Base-by-base conservation (phyloP, 352 stramenopile genomes). In the Phytophthora megakarya region DNA sequence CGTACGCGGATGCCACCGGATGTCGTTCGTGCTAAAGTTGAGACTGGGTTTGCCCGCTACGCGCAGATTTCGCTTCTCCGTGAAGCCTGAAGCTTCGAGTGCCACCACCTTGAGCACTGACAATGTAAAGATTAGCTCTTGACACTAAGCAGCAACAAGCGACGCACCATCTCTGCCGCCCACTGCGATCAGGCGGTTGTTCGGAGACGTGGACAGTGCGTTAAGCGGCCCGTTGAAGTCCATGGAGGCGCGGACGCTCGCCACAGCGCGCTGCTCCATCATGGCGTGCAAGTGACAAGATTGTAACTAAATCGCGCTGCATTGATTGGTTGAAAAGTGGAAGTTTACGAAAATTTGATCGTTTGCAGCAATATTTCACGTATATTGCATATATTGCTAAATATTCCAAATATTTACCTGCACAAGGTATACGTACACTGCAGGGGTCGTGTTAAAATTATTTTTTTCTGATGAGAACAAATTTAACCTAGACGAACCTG, bases 1-100 rank as follows among this genome's bases (percentile, higher is more conserved):
- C 79, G 49, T 82, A 95, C 86, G 84, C 38, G 86, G 88, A 61
- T 96, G 84, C 88, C 88, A 96, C 6, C 88, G 88, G 39, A 96
- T 95, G 58, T 96, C 88, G 52, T 95, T 96, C 16, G 88, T 95
- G 54, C 83, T 96, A 28, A 96, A 94, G 61, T 91, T 96, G 44
- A 95, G 75, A 28, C 83, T 92, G 12, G 86, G 80, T 47, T 94
- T 96, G 44, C 84, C 83, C 10, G 56, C 62, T 11, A 88, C 86
- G 49, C 88, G 83, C 53, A 96, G 62, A 61, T 96, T 96, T 43
- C 85, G 78, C 55, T 92, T 92, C 65, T 96, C 88, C 3, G 75
- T 75, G 63, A 96, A 96, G 4, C 88, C 88, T 5, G 68, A 61
- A 43, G 76, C 59, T 70, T 95, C 86, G 4, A 96, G 78, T 39